A percentile compares a stretch with the other conserved stretches of the same genome.
Evolutionary conservation across 192 early-diverging fungal genomes (phyloP).

Genomic region (Coemansia sp.): DNA sequence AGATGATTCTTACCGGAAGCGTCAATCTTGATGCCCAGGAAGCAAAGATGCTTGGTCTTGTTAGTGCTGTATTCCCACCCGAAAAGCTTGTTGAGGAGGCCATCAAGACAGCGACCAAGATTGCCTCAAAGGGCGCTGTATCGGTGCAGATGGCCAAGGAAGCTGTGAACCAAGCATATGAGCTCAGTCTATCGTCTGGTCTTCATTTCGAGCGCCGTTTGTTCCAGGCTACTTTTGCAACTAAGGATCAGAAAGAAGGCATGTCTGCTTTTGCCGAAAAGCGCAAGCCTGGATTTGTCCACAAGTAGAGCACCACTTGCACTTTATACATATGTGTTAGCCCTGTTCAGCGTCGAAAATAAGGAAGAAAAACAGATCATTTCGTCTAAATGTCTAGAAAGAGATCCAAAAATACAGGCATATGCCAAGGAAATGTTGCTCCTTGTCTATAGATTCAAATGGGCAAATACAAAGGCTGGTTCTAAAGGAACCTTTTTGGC

Average conservation of each 20-base stretch:
- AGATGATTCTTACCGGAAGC: slow-evolving; percentile 86
- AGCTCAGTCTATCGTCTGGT: slow-evolving; percentile 81
- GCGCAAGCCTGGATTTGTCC: slow-evolving; percentile 79
- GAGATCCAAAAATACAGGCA: too few relatives aligned
- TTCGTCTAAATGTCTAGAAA: too few relatives aligned
- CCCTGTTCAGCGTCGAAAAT: too few relatives aligned
- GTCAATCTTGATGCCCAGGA: slow-evolving; percentile 82
- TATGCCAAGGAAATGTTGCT: too few relatives aligned
- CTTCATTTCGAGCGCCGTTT: slow-evolving; percentile 89
- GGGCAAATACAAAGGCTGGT: too few relatives aligned
- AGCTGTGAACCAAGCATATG: slow-evolving; percentile 92
- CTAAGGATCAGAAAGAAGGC: slow-evolving; percentile 94
- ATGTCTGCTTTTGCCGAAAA: slow-evolving; percentile 95
- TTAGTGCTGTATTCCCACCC: slow-evolving; percentile 86
- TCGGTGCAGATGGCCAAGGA: slow-evolving; percentile 95
- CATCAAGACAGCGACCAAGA: slow-evolving; percentile 85
- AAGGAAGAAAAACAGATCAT: too few relatives aligned
- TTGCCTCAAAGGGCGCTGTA: slow-evolving; percentile 83
- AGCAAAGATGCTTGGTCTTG: slow-evolving; percentile 80
- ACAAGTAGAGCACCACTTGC: slow-evolving; percentile 60
- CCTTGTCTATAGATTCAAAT: too few relatives aligned
- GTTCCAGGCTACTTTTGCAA: slow-evolving; percentile 91
- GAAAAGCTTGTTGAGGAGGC: slow-evolving; percentile 85
- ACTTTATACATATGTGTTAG: not conserved
- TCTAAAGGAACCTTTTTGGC: too few relatives aligned